Evolutionary conservation across 805 yeast genomes (phyloP).

Genomic region (Wickerhamomyces tratensis): DNA sequence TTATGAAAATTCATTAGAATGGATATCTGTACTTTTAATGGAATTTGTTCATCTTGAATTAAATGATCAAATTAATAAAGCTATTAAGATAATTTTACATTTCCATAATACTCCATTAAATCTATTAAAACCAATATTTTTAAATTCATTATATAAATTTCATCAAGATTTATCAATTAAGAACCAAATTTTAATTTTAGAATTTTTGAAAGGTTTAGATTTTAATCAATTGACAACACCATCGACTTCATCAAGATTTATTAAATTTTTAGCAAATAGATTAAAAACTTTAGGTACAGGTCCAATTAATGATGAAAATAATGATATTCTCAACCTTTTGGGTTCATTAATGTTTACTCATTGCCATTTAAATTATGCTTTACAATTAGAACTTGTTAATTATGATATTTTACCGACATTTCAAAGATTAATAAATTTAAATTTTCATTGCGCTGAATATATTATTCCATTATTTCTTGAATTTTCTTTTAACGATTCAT

Average conservation of each 20-base stretch:
- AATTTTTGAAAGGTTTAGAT: slow-evolving; percentile 20
- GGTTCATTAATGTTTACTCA: slow-evolving; percentile 35
- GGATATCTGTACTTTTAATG: slow-evolving; percentile 31
- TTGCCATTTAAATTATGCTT: slow-evolving; percentile 33
- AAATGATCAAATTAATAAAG: slow-evolving; percentile 17
- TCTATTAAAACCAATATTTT: slow-evolving; percentile 30
- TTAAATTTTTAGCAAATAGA: slow-evolving; percentile 29
- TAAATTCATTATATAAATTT: slow-evolving; percentile 33
- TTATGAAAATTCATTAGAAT: slow-evolving; percentile 23
- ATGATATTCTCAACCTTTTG: slow-evolving; percentile 30
- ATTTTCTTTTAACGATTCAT: slow-evolving; percentile 29
- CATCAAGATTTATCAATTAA: slow-evolving; percentile 21
- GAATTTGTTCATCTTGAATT: slow-evolving; percentile 12
- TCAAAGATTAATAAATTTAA: slow-evolving; percentile 24
- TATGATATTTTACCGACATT: slow-evolving; percentile 32
- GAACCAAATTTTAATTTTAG: slow-evolving; percentile 28
- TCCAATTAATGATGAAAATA: slow-evolving; percentile 12
- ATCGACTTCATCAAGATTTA: slow-evolving; percentile 18
- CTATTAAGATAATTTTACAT: slow-evolving; percentile 22
- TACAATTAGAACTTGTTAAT: slow-evolving; percentile 29
- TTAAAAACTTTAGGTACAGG: slow-evolving; percentile 1
- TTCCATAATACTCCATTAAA: slow-evolving; percentile 29
- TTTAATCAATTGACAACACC: slow-evolving; percentile 6
- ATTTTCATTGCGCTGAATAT: slow-evolving; percentile 35
- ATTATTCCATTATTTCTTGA: slow-evolving; percentile 40